Evolutionary conservation across 2,329 filamentous ascomycete genomes (phyloP), one percentile per base, ranked within the genome.

Genomic region (Neofusicoccum laricinum): DNA sequence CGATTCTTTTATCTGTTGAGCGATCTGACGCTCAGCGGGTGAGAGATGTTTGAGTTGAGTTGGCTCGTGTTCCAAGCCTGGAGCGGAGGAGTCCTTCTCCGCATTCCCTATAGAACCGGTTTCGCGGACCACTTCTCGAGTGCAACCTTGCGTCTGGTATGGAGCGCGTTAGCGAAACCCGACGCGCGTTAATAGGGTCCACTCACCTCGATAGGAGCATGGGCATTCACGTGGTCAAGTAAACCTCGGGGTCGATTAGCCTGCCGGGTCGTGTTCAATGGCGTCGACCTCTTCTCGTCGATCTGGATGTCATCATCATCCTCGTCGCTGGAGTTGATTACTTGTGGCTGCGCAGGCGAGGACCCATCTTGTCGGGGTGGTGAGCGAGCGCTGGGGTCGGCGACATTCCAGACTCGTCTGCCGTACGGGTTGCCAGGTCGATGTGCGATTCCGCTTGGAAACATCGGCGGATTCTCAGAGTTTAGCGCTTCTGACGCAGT

Each of bases 341-440:
- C 11, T 3, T 46, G 55, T 21, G 40, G 15, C 25, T 11, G 32
- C 30, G 40, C 30, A 48, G 40, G 41, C 41, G 41, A 21, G 11
- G 41, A 46, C 12, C 55, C 55, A 59, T 59, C 55, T 15, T 21
- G 2, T 14, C n/a, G 15, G 21, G 55, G 55, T 14, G 25, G 40
- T 46, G 25, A 40, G 55, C 15, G 55, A 34, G 25, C n/a, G 55
- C 14, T 48, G 25, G 41, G 14, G 3, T 25, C 55, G n/a, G 40
- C n/a, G 55, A 21, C 30, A 45, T 30, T 41, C 55, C 25, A 59
- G n/a, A 46, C 8, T 36, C 55, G 55, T 41, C 43, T 34, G 43
- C 40, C 55, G 55, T 46, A 46, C 17, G 55, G 55, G 55, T 59
- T 59, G 46, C 55, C 55, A 46, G 55, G 55, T 21, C 41, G 55